phyloP scores from a whole-genome alignment of 129 eudicot genomes.

The Kitagawia praeruptora region DNA sequence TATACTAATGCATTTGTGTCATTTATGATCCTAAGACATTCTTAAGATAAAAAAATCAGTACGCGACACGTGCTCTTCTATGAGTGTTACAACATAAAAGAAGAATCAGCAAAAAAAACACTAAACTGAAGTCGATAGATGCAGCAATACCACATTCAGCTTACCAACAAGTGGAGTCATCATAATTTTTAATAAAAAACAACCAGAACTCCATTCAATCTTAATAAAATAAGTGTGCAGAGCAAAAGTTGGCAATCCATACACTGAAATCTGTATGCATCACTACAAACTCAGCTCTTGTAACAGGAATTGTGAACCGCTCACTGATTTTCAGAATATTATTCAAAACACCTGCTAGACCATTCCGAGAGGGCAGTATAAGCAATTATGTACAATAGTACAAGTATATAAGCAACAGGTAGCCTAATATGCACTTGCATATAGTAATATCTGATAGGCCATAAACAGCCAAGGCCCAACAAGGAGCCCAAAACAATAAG shows the following conservation, averaged over 20 bases:
- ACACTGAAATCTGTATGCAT: constrained; percentile 85
- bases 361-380: not conserved
- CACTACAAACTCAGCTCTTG: constrained; percentile 84
- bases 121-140: not conserved
- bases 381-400: not conserved
- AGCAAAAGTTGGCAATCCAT: constrained; percentile 27
- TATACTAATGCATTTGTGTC: not conserved
- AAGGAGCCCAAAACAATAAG: too few species aligned
- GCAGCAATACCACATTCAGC: not conserved
- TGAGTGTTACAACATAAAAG: not conserved
- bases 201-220: not conserved
- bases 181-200: not conserved
- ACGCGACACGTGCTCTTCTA: not conserved
- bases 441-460: too few species aligned
- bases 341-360: constrained; percentile 65
- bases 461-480: too few species aligned
- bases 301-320: constrained; percentile 69
- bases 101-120: not conserved
- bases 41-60: too few species aligned
- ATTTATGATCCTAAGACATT: not conserved
- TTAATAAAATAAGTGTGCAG: not conserved
- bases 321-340: constrained; percentile 54
- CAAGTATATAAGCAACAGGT: not conserved
- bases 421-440: not conserved
- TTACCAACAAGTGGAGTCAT: not conserved